Conservation (phyloP, 345 rosid species). For the Brassica napus region DNA sequence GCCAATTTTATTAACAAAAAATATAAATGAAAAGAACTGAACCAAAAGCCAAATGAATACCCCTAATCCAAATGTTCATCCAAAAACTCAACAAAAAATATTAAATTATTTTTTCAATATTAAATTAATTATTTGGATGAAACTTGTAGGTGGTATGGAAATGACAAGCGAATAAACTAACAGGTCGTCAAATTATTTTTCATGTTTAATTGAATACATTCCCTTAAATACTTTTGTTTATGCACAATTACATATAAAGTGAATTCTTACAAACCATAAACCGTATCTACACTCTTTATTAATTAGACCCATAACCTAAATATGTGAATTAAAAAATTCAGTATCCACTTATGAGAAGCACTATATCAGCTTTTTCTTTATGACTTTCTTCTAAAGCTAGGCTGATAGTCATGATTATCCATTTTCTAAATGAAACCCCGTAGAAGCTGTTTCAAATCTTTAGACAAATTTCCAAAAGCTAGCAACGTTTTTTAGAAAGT, state of each 20-base stretch:
- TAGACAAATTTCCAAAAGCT: constrained; percentile 36
- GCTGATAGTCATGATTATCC: constrained; percentile 26
- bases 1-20: too few relatives aligned
- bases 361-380: constrained; percentile 40
- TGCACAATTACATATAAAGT: not conserved
- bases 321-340: not conserved
- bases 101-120: too few relatives aligned
- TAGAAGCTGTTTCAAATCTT: constrained; percentile 39
- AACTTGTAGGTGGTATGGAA: too few relatives aligned
- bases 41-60: too few relatives aligned
- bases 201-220: not conserved
- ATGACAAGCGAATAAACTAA: not conserved
- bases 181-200: not conserved
- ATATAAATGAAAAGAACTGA: too few relatives aligned
- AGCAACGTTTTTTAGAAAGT: constrained; percentile 16
- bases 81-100: too few relatives aligned
- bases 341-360: constrained; percentile 40
- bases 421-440: constrained; percentile 27
- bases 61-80: too few relatives aligned
- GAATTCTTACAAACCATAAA: constrained; percentile 7
- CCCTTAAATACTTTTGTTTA: not conserved
- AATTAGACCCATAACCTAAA: constrained; percentile 20
- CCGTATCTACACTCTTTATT: constrained; percentile 25
- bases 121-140: too few relatives aligned
- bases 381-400: constrained; percentile 36